A percentile compares a stretch with the other conserved stretches of the same genome.
Evolutionary conservation across 2,329 filamentous ascomycete species (phyloP).

Genomic region (Penicillium italicum): DNA sequence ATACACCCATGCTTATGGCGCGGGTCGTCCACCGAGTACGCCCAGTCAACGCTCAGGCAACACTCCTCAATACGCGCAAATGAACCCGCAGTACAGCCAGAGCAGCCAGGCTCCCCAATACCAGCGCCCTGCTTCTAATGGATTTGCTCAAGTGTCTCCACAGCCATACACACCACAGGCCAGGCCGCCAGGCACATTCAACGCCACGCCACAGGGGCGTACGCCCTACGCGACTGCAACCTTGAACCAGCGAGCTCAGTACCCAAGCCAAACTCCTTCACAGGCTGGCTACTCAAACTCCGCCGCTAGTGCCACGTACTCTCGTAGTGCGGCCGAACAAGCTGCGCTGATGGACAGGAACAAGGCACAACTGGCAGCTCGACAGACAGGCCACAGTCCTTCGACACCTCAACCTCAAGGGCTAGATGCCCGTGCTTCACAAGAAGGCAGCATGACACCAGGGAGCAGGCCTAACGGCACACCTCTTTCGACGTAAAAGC

Average conservation of each 20-base stretch:
- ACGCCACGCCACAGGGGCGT: conserved; percentile 33
- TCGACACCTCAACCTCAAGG: conserved; percentile 34
- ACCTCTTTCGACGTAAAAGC: conserved; percentile 22
- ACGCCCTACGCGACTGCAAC: conserved; percentile 36
- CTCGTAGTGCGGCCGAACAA: conserved; percentile 41
- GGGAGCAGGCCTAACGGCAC: conserved; percentile 33
- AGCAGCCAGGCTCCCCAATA: conserved; percentile 38
- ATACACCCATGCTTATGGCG: conserved; percentile 34
- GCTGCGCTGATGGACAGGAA: conserved; percentile 39
- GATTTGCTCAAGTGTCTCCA: conserved; percentile 35
- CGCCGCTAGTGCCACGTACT: conserved; percentile 35
- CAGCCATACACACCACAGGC: conserved; percentile 37
- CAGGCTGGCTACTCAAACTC: conserved; percentile 35
- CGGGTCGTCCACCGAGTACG: conserved; percentile 33
- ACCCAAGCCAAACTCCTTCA: conserved; percentile 30
- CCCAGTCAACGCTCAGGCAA: conserved; percentile 38
- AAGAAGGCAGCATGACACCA: conserved; percentile 37
- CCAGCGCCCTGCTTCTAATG: conserved; percentile 40
- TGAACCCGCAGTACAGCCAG: conserved; percentile 34
- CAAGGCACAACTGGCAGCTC: conserved; percentile 36
- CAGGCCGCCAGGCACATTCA: conserved; percentile 32
- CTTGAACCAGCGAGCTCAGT: conserved; percentile 27
- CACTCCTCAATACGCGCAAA: conserved; percentile 35
- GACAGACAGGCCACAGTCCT: conserved; percentile 31
- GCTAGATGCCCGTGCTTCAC: conserved; percentile 26